Percentiles rank a stretch among this genome's conserved stretches.
These are phyloP conservation scores for Kwoniella sp. DNA, from an alignment of 768 basidiomycete species.

Conservation along the genomic window DNA sequence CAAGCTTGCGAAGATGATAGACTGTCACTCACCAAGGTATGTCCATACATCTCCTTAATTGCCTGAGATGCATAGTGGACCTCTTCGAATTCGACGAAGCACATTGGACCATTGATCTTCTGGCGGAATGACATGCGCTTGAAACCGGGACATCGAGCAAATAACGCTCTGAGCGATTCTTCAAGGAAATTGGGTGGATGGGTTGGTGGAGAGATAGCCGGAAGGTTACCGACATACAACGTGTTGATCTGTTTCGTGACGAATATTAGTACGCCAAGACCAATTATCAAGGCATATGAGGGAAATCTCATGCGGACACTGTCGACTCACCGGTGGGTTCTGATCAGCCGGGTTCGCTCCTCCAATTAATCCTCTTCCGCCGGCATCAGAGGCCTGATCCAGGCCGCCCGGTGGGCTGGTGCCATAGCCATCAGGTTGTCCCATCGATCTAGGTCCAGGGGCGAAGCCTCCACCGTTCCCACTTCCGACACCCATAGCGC, in stretches of 20 bases:
- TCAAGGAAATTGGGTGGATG: conserved; percentile 81
- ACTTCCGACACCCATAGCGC: not conserved
- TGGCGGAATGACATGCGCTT: conserved; percentile 91
- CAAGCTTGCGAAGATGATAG: not conserved
- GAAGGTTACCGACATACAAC: conserved; percentile 97
- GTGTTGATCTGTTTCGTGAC: conserved; percentile 76
- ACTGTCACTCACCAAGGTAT: conserved; percentile 64
- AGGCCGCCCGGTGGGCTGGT: conserved; percentile 44
- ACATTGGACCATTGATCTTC: conserved; percentile 98
- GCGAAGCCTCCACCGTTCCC: conserved; percentile 3
- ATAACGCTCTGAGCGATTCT: conserved; percentile 79
- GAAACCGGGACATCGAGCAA: conserved; percentile 77
- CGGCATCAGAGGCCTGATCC: conserved; percentile 34
- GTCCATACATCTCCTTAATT: conserved; percentile 85
- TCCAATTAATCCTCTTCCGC: conserved; percentile 25
- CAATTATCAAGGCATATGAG: not conserved
- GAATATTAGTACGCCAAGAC: too few relatives aligned
- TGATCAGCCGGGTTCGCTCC: conserved; percentile 67
- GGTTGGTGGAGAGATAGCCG: conserved; percentile 69
- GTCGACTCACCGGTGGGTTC: conserved; percentile 87
- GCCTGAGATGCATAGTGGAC: conserved; percentile 80
- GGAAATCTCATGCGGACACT: not conserved
- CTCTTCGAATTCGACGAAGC: conserved; percentile 98
- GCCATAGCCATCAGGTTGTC: conserved; percentile 20
- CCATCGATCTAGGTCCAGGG: not conserved